These are phyloP conservation scores for Ganoderma lingzhi DNA, from an alignment of 1,284 basidiomycete genomes.

Conservation along the genomic window DNA sequence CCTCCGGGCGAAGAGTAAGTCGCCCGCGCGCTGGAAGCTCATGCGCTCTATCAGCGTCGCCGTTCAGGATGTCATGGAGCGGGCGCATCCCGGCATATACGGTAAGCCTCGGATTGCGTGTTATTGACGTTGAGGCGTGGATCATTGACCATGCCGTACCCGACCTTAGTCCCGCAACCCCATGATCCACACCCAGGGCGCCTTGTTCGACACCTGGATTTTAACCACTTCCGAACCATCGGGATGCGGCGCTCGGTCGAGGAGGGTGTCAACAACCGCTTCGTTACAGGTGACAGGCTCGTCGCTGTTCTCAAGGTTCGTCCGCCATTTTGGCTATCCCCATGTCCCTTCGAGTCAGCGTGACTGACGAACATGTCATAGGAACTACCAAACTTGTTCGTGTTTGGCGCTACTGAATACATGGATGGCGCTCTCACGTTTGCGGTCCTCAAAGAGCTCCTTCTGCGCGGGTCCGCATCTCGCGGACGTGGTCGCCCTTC, in stretches of 20 bases:
- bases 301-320: slow-evolving; percentile 83
- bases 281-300: slow-evolving; percentile 91
- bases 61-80: slow-evolving; percentile 70
- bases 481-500: slow-evolving; percentile 74
- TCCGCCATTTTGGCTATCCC: neutral
- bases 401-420: slow-evolving; percentile 94
- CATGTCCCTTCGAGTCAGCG: neutral
- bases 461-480: slow-evolving; percentile 80
- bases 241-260: slow-evolving; percentile 93
- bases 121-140: neutral
- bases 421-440: slow-evolving; percentile 92
- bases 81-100: slow-evolving; percentile 71
- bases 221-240: slow-evolving; percentile 94
- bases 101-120: slow-evolving; percentile 50
- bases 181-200: slow-evolving; percentile 79
- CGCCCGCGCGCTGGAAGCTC: slow-evolving; percentile 83
- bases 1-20: slow-evolving; percentile 75
- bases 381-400: slow-evolving; percentile 86
- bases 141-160: slow-evolving; percentile 21
- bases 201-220: slow-evolving; percentile 83
- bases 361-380: slow-evolving; percentile 40
- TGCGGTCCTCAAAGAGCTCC: slow-evolving; percentile 84
- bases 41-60: slow-evolving; percentile 79
- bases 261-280: slow-evolving; percentile 89
- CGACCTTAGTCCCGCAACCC: slow-evolving; percentile 68